Percentiles rank a stretch among this genome's conserved stretches.
These are phyloP conservation scores for Citrus reticulata DNA, from an alignment of 345 rosid species.

Conservation along the genomic window DNA sequence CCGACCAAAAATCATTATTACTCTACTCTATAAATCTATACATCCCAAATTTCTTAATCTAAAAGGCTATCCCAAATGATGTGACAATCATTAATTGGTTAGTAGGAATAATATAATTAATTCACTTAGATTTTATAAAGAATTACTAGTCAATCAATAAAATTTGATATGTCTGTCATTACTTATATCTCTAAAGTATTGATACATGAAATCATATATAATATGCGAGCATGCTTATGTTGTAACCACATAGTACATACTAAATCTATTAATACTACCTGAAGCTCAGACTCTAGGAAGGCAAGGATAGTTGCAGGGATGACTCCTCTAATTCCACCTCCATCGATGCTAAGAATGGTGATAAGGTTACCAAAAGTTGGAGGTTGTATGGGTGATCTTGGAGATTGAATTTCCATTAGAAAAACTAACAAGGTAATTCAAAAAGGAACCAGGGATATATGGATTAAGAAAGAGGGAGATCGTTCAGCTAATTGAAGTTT, in stretches of 20 bases:
- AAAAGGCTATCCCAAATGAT: too few relatives aligned
- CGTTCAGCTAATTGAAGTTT: too few relatives aligned
- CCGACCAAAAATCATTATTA: not conserved
- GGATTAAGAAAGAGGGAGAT: too few relatives aligned
- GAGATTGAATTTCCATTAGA: slow-evolving; percentile 35
- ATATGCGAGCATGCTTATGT: not conserved
- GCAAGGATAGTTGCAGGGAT: slow-evolving; percentile 59
- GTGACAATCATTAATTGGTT: too few relatives aligned
- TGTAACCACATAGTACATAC: not conserved
- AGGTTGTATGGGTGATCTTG: slow-evolving; percentile 42
- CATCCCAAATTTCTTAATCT: too few relatives aligned
- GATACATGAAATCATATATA: not conserved
- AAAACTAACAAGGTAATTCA: not conserved
- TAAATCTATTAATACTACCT: slow-evolving; percentile 26
- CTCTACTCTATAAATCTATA: too few relatives aligned
- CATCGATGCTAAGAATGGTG: slow-evolving; percentile 73
- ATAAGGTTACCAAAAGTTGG: slow-evolving; percentile 49
- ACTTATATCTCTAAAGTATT: too few relatives aligned
- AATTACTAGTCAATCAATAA: too few relatives aligned
- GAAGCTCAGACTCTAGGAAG: slow-evolving; percentile 66
- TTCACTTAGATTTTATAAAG: too few relatives aligned
- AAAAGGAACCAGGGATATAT: too few relatives aligned
- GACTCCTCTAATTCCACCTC: slow-evolving; percentile 78
- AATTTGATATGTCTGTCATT: too few relatives aligned
- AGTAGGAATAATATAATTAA: too few relatives aligned